Percentiles rank a stretch among this genome's conserved stretches.
Evolutionary conservation across 352 stramenopile genomes (phyloP).

Genomic region (Globisporangium okanoganense): DNA sequence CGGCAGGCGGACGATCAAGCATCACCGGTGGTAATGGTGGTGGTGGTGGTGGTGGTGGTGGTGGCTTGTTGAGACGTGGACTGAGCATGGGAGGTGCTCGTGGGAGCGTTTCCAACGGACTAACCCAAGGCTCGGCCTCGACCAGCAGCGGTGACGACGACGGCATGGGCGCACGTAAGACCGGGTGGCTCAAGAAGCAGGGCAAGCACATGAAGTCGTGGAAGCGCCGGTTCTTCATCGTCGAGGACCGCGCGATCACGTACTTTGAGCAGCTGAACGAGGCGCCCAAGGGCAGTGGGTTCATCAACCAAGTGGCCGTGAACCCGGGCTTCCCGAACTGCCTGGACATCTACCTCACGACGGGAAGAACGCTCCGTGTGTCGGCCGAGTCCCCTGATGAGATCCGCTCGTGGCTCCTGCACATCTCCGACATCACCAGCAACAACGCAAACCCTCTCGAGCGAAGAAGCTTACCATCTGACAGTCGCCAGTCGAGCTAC

Average conservation of each 20-base stretch:
- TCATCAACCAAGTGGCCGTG: constrained; percentile 41
- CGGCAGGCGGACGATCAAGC: background rate
- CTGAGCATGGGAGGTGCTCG: background rate
- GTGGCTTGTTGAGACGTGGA: constrained; percentile 4
- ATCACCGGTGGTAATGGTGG: background rate
- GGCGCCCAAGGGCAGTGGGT: constrained; percentile 43
- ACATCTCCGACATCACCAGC: constrained; percentile 26
- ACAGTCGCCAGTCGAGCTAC: constrained; percentile 2
- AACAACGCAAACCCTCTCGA: constrained; percentile 17
- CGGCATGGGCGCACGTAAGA: constrained; percentile 28
- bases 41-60: background rate
- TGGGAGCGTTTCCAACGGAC: background rate
- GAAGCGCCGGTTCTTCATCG: constrained; percentile 77
- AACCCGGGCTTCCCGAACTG: constrained; percentile 57
- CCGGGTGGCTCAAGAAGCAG: constrained; percentile 81
- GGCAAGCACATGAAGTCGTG: constrained; percentile 63
- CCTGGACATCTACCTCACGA: constrained; percentile 59
- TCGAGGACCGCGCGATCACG: constrained; percentile 43
- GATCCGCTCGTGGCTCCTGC: constrained; percentile 54
- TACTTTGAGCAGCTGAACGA: constrained; percentile 66
- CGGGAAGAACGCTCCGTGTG: constrained; percentile 57
- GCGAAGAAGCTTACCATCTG: constrained; percentile 16
- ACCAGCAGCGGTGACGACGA: constrained; percentile 3
- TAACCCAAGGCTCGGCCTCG: background rate
- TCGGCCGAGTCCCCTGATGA: constrained; percentile 59